phyloP scores from a whole-genome alignment of 179 eudicot genomes.

The Amaranthus tricolor region DNA sequence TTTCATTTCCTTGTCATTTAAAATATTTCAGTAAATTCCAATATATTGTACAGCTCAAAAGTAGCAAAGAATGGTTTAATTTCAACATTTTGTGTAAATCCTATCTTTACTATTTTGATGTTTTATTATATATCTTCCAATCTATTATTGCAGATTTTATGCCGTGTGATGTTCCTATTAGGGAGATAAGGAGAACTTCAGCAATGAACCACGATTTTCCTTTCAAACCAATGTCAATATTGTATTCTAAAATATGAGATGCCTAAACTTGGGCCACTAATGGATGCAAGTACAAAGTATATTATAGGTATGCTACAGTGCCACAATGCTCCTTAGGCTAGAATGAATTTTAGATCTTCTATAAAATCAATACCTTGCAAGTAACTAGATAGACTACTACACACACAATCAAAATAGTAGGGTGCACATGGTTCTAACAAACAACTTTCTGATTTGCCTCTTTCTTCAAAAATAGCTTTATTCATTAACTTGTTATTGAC shows the following conservation, averaged over 20 bases:
- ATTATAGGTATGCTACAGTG: conserved; percentile 76
- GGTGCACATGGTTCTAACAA: too few species aligned
- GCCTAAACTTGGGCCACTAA: conserved; percentile 95
- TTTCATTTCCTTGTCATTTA: conserved; percentile 13
- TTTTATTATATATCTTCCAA: conserved; percentile 5
- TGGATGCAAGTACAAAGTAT: conserved; percentile 78
- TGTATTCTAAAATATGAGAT: conserved; percentile 94
- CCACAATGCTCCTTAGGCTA: conserved; percentile 45
- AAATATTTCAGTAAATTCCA: conserved; percentile 20
- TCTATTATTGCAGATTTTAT: conserved; percentile 59
- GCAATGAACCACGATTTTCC: conserved; percentile 83
- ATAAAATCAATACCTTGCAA: too few species aligned
- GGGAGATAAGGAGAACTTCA: conserved; percentile 66
- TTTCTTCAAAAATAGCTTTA: too few species aligned
- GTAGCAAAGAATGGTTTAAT: conserved; percentile 6
- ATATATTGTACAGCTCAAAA: conserved; percentile 21
- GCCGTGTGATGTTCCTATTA: conserved; percentile 81
- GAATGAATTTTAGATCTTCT: too few species aligned
- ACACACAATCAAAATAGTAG: too few species aligned
- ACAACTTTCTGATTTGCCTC: too few species aligned
- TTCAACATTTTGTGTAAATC: conserved; percentile 15
- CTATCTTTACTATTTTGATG: conserved; percentile 12
- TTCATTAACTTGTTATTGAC: too few species aligned
- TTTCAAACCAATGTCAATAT: conserved; percentile 86
- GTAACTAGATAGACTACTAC: too few species aligned